Evolutionary conservation across 2,329 filamentous ascomycete species (phyloP).

Genomic region (Colletotrichum chrysophilum): DNA sequence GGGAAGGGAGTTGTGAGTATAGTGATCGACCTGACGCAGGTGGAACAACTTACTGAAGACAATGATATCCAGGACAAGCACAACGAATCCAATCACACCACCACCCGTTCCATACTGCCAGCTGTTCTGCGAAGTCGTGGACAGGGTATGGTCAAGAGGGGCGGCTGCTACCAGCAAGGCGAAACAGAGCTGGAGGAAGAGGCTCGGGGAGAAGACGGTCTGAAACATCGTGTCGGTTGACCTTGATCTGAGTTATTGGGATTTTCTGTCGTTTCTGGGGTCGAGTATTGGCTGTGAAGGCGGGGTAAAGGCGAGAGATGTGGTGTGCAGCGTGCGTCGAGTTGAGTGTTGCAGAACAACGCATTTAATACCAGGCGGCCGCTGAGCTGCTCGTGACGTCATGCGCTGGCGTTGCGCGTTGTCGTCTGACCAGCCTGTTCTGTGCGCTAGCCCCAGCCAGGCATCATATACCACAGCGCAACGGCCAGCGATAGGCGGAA

Average conservation of each 20-base stretch:
- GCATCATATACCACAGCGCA: not conserved
- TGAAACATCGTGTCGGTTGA: not conserved
- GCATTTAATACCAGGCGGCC: not conserved
- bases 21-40: not conserved
- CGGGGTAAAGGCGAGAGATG: not conserved
- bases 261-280: not conserved
- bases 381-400: not conserved
- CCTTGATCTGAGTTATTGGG: not conserved
- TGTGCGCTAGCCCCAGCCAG: not conserved
- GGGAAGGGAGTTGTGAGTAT: not conserved
- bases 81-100: conserved; percentile 65
- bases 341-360: not conserved
- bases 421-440: not conserved
- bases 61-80: conserved; percentile 66
- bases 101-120: conserved; percentile 68
- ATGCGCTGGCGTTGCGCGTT: not conserved
- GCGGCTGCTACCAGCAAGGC: conserved; percentile 55
- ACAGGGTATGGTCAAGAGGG: conserved; percentile 51
- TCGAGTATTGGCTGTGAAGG: not conserved
- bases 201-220: conserved; percentile 31
- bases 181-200: conserved; percentile 59
- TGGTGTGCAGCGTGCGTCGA: not conserved
- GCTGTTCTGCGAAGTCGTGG: conserved; percentile 41
- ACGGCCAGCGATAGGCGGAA: not conserved
- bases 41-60: conserved; percentile 58